Evolutionary conservation across 1,139 yeast genomes (phyloP), one percentile per base, ranked within the genome.

Genomic region (Candida freyschussii): DNA sequence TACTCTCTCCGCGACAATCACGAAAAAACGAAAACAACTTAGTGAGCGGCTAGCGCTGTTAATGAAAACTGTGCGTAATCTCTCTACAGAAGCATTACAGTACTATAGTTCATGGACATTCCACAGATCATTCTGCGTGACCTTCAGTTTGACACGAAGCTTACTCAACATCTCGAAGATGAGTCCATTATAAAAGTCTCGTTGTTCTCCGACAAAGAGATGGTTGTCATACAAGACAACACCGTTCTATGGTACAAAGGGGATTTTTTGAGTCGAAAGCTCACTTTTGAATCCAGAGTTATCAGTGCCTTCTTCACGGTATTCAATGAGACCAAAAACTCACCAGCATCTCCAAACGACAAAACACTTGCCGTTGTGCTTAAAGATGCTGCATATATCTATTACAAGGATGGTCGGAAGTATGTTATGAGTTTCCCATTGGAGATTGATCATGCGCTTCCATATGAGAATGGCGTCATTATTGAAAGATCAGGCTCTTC

Each of bases 371-470:
- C 67, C 7, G 70, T 78, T 5, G 66, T 79, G 32, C 53, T 76
- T 30, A 52, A 55, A 26, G 75, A 69, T 37, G 61, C 72, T 5
- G 74, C 75, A 1, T 63, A 78, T 41, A 63, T 81, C 1, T 81
- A 80, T 54, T 71, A 68, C 41, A 59, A 60, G 4, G 72, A 71
- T 43, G 87, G 89, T 3, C 63, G 72, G 22, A 64, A 72, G 3
- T 72, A 74, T 47, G 65, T 72, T 5, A 69, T 77, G 17, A 75
- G 75, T 44, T 67, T 84, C 38, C 89, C 95, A 0, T 81, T 83
- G 42, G 57, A 59, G 6, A 65, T 81, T 27, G 65, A 62, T 28
- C 60, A 60, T 15, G 86, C 79, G 1, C 64, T 78, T 34, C 67
- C 78, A 0, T 78, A 75, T 44, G 78, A 74, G 28, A 67, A 68